These are phyloP conservation scores for Leishmania guyanensis DNA, from an alignment of 208 protist genomes.

Conservation along the genomic window DNA sequence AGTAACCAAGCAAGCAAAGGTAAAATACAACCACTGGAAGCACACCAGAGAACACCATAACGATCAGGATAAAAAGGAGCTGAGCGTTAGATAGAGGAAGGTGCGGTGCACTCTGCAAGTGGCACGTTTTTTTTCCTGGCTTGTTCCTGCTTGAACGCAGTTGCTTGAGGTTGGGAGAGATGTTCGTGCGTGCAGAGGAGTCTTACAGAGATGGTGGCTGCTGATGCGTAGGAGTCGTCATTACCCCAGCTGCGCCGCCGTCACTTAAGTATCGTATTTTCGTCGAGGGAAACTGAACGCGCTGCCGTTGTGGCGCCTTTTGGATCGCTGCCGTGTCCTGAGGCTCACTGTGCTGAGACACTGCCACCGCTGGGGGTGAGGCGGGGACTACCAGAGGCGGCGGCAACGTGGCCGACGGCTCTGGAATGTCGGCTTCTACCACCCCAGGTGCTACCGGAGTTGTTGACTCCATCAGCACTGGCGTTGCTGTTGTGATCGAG, in stretches of 20 bases:
- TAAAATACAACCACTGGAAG: not conserved
- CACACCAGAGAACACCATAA: not conserved
- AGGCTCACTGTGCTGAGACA: not conserved
- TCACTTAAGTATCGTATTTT: constrained; percentile 24
- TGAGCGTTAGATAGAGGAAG: not conserved
- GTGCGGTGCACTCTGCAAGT: not conserved
- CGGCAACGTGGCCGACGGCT: not conserved
- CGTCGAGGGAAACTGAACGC: constrained; percentile 29
- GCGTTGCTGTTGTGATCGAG: not conserved
- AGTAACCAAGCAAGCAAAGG: not conserved
- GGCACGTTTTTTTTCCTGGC: not conserved
- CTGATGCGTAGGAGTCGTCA: not conserved
- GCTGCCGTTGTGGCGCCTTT: not conserved
- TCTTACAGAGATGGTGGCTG: not conserved
- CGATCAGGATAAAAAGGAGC: not conserved
- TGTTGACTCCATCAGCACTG: not conserved
- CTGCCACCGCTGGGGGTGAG: not conserved
- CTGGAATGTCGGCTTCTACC: not conserved
- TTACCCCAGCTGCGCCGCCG: not conserved
- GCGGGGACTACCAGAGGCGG: not conserved
- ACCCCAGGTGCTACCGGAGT: not conserved
- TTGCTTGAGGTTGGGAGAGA: not conserved
- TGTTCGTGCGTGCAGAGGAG: not conserved
- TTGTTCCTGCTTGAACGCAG: not conserved
- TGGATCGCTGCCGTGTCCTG: not conserved